Evolutionary conservation across 2,329 filamentous ascomycete genomes (phyloP), one percentile per base, ranked within the genome.

Genomic region (Cordyceps militaris): DNA sequence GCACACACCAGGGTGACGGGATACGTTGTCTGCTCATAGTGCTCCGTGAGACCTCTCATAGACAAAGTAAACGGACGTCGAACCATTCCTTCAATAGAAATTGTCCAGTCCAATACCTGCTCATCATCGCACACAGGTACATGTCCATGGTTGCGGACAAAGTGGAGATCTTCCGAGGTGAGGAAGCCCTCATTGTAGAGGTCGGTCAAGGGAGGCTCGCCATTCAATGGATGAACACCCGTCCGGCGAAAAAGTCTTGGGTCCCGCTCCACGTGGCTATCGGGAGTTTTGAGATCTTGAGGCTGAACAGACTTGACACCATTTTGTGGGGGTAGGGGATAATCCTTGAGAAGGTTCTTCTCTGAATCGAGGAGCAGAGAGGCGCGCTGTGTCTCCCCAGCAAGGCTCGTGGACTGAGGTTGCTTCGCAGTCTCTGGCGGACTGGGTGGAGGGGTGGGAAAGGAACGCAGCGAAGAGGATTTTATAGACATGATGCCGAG

Each of bases 1-100:
- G 92, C 92, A 70, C 92, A 97, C 21, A 96, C 91, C 1, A 97
- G 80, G 0, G 92, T 96, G 60, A 96, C 80, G 0, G 92, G 92
- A 59, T 88, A 88, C 2, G 91, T 96, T 26, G 90, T 80, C 68
- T 95, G 89, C 58, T 92, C 85, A 65, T 88, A 95, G 9, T 88
- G 80, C 34, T 79, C 74, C 32, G 95, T 75, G 1, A 97, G 80
- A 55, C 94, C 83, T 40, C 81, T 79, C 50, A 97, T 75, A 2
- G 79, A 89, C 64, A 96, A 76, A 13, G 75, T 86, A 30, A 94
- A 72, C 0, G 91, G 90, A 2, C 85, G 84, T 59, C 91, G 83
- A 2, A 96, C 91, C 62, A 96, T 74, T 70, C 91, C 92, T 72
- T 95, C 89, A 26, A 96, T 79, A 0, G 84, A 84, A 59, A 96